Conservation (phyloP, 768 basidiomycete species). For the Podaxis sp. region DNA sequence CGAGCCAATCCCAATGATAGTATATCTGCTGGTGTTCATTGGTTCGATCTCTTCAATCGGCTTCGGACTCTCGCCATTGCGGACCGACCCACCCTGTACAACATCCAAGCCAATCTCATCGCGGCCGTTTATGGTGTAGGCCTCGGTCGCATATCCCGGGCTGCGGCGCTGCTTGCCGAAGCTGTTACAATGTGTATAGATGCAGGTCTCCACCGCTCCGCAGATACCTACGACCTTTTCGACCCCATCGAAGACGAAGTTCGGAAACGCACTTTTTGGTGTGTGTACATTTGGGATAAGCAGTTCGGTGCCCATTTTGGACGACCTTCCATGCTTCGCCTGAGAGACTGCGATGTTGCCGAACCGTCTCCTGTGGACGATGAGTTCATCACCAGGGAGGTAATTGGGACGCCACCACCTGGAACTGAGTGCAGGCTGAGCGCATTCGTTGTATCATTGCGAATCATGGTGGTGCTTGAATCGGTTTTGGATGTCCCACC, state of each 20-base stretch:
- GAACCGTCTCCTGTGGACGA: conserved; percentile 88
- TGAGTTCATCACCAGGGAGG: conserved; percentile 81
- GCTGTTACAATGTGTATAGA: conserved; percentile 87
- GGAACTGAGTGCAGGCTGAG: conserved; percentile 76
- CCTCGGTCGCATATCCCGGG: conserved; percentile 83
- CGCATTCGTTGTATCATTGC: conserved; percentile 75
- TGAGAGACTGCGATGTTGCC: conserved; percentile 89
- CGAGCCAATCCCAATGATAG: conserved; percentile 80
- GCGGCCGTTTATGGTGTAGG: conserved; percentile 95
- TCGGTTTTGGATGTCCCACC: conserved; percentile 84
- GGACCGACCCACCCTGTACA: conserved; percentile 88
- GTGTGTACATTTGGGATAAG: conserved; percentile 96
- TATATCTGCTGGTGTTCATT: conserved; percentile 86
- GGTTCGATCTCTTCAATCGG: conserved; percentile 87
- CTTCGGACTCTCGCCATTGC: conserved; percentile 87
- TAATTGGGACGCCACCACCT: conserved; percentile 61
- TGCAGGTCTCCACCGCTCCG: conserved; percentile 84
- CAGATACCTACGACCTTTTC: conserved; percentile 84
- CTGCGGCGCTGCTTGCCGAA: conserved; percentile 83
- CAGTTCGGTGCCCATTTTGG: conserved; percentile 89
- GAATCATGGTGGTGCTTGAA: conserved; percentile 87
- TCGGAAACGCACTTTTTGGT: conserved; percentile 95
- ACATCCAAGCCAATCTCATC: conserved; percentile 86
- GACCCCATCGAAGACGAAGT: conserved; percentile 90
- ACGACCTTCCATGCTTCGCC: conserved; percentile 80